These are phyloP conservation scores for Fistulinella prunicolor DNA, from an alignment of 768 basidiomycete genomes.

Conservation along the genomic window DNA sequence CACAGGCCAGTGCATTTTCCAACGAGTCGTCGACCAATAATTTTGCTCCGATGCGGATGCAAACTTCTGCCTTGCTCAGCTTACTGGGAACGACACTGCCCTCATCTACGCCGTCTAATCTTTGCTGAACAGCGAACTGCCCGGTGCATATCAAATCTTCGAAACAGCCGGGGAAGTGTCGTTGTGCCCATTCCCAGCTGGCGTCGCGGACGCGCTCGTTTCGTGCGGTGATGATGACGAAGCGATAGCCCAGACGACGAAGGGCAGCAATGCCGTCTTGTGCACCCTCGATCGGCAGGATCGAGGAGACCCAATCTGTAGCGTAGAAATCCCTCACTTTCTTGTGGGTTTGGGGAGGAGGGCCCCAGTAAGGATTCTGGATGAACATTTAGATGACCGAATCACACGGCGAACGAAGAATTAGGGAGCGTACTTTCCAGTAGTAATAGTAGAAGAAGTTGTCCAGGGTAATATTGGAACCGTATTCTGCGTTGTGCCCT, in stretches of 20 bases:
- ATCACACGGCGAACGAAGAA: neutral
- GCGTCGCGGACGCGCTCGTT: constrained; percentile 49
- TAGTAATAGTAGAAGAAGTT: constrained; percentile 73
- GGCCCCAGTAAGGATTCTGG: constrained; percentile 60
- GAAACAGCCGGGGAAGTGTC: constrained; percentile 63
- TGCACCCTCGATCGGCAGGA: constrained; percentile 59
- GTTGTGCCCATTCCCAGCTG: constrained; percentile 65
- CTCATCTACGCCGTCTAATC: constrained; percentile 17
- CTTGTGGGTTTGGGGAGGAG: constrained; percentile 49
- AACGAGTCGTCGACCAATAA: constrained; percentile 78
- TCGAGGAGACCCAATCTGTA: constrained; percentile 45
- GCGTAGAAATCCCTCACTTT: constrained; percentile 61
- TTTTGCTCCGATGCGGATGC: constrained; percentile 57
- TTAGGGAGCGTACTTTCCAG: constrained; percentile 53
- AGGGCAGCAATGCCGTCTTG: constrained; percentile 54
- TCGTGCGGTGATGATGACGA: constrained; percentile 79
- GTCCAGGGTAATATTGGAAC: constrained; percentile 50
- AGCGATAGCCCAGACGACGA: constrained; percentile 58
- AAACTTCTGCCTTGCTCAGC: constrained; percentile 72
- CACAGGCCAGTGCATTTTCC: constrained; percentile 70
- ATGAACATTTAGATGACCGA: neutral
- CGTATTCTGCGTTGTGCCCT: constrained; percentile 69
- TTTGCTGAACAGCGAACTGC: constrained; percentile 57
- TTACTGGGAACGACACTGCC: constrained; percentile 45
- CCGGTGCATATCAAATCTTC: constrained; percentile 69